Conservation (phyloP, 805 yeast species). For the Candida hispaniensis region DNA sequence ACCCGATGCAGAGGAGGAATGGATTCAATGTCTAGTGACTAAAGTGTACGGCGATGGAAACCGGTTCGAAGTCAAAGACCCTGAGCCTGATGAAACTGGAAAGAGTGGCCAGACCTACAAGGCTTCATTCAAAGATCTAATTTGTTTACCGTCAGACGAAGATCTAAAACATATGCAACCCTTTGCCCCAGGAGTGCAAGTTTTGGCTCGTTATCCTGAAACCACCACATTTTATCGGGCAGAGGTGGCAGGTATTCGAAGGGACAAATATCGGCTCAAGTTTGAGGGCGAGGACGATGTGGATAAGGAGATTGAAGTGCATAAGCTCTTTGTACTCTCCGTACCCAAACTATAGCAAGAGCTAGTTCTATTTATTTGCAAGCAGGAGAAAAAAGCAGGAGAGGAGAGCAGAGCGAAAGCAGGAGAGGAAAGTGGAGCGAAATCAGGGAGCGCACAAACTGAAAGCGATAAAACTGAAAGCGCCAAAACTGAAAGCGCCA, state of each 20-base stretch:
- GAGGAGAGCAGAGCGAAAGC: too few relatives aligned
- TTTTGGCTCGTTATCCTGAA: slow-evolving; percentile 90
- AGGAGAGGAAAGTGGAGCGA: too few relatives aligned
- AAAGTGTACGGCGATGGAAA: slow-evolving; percentile 65
- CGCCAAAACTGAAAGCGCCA: too few relatives aligned
- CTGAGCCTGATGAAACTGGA: slow-evolving; percentile 91
- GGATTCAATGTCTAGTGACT: slow-evolving; percentile 92
- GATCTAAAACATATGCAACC: slow-evolving; percentile 30
- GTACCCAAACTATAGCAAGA: slow-evolving; percentile 20
- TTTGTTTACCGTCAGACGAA: slow-evolving; percentile 44
- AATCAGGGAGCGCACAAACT: too few relatives aligned
- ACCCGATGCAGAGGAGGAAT: slow-evolving; percentile 61
- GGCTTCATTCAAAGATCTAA: slow-evolving; percentile 71
- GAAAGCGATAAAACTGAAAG: too few relatives aligned
- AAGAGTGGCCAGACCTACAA: slow-evolving; percentile 80
- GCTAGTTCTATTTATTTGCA: too few relatives aligned
- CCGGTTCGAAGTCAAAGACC: slow-evolving; percentile 85
- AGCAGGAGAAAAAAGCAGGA: too few relatives aligned
- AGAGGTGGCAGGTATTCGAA: slow-evolving; percentile 65
- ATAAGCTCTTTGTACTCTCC: slow-evolving; percentile 60
- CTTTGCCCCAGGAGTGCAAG: slow-evolving; percentile 69
- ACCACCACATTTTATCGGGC: slow-evolving; percentile 97
- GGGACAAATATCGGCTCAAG: slow-evolving; percentile 63
- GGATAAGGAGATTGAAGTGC: slow-evolving; percentile 89
- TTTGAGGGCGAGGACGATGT: slow-evolving; percentile 98